Evolutionary conservation across 768 basidiomycete species (phyloP).

Genomic region (Mycena epipterygia): DNA sequence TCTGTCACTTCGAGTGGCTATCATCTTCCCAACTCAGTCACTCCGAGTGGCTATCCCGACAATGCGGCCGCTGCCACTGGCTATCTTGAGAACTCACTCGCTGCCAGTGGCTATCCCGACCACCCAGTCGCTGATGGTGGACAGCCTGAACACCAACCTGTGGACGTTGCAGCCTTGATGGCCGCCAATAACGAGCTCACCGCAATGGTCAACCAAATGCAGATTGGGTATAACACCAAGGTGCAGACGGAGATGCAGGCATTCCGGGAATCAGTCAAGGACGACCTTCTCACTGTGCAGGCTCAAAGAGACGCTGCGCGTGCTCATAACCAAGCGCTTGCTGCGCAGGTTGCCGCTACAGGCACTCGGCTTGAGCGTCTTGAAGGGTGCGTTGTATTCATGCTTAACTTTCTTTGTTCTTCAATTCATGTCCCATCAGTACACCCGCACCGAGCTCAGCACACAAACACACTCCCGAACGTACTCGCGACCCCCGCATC

Average conservation of each 20-base stretch:
- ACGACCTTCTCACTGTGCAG: background rate
- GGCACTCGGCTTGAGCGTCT: background rate
- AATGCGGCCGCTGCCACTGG: too few species aligned
- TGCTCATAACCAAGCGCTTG: background rate
- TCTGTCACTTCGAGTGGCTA: too few species aligned
- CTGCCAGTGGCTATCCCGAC: background rate
- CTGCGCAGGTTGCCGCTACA: background rate
- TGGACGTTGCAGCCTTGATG: background rate
- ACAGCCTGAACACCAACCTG: background rate
- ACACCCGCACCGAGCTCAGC: too few species aligned
- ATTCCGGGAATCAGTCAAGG: background rate
- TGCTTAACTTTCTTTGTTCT: background rate
- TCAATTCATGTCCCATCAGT: background rate
- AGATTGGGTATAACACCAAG: background rate
- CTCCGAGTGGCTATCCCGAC: too few species aligned
- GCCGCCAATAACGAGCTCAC: background rate
- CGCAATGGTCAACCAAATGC: background rate
- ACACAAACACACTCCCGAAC: too few species aligned
- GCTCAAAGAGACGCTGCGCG: constrained; percentile 1
- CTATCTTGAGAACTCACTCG: too few species aligned
- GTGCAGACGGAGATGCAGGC: background rate
- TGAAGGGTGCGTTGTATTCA: background rate
- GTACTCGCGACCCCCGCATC: constrained; percentile 4
- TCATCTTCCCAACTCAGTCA: too few species aligned
- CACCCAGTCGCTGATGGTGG: background rate